Evolutionary conservation across 2,329 filamentous ascomycete genomes (phyloP), one percentile per base, ranked within the genome.

Genomic region (Aspergillus latus): DNA sequence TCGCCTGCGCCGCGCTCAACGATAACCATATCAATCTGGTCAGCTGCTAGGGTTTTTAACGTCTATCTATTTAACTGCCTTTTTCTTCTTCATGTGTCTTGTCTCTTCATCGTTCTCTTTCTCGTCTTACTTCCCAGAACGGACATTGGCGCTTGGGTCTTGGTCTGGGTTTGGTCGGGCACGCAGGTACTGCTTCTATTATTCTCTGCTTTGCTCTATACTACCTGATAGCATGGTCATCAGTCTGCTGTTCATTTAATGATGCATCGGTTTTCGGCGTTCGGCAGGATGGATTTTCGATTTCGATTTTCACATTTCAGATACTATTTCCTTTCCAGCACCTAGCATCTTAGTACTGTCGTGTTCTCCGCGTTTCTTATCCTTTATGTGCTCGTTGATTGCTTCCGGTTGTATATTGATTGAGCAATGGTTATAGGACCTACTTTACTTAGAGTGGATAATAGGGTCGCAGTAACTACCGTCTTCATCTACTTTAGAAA

Each of bases 11-110:
- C 1, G 90, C 92, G 3, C 82, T 90, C 43, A 90, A 92, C 55
- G 92, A 97, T 70, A 85, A 92, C 59, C 90, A 97, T 71, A 87
- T 99, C 68, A 97, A 96, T 71, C 80, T 97, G 29, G 95, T 93
- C 68, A 86, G 84, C 32, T 92, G 88, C 73, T 76, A 70, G 62
- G 54, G 29, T 21, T n/a, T 11, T n/a, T 10, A 44, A 26, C 48
- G 21, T 21, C 21, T 21, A 21, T 21, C 21, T 21, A 21, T 21
- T 21, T 21, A 21, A 21, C 21, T 21, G 21, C 21, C 21, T 21
- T 21, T 21, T 21, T 21, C 21, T 21, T 21, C 21, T 21, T 21
- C 21, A 21, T 21, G 21, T 21, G 21, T 21, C 21, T 21, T 21
- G 21, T 21, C 21, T 21, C 21, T 21, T 21, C 21, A 21, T 21